Conservation (phyloP, 345 rosid genomes). For the Lepidium didymum region DNA sequence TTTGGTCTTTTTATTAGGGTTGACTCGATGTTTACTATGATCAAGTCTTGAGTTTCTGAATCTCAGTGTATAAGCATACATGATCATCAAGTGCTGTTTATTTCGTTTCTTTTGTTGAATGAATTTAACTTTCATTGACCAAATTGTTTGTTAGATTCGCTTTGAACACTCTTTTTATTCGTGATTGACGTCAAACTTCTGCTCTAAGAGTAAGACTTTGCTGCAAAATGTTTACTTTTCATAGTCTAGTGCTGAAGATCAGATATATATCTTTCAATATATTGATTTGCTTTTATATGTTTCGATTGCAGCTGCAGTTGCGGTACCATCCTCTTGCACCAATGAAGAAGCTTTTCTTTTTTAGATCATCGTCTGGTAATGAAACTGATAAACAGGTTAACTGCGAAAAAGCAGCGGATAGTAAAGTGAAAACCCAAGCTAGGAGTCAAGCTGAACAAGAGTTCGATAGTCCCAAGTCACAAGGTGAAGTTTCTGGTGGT, state of each 20-base stretch:
- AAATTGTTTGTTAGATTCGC: not conserved
- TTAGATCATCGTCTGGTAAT: constrained; percentile 53
- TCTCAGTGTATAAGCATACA: not conserved
- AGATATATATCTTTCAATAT: not conserved
- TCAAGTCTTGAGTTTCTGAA: not conserved
- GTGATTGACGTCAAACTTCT: not conserved
- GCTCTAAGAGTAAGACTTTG: not conserved
- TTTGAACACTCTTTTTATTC: too few species aligned
- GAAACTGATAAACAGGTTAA: constrained; percentile 44
- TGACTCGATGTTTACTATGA: constrained; percentile 8
- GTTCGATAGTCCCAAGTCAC: constrained; percentile 41
- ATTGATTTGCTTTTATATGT: constrained; percentile 11
- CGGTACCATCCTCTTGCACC: constrained; percentile 25
- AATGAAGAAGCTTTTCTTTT: constrained; percentile 92
- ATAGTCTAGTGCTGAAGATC: not conserved
- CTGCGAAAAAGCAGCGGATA: constrained; percentile 34
- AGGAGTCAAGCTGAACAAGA: constrained; percentile 32
- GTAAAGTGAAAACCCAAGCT: constrained; percentile 29
- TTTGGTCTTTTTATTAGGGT: constrained; percentile 12
- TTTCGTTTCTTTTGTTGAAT: not conserved
- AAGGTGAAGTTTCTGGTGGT: constrained; percentile 45
- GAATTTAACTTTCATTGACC: not conserved
- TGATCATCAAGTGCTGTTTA: not conserved
- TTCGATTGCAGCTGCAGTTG: constrained; percentile 33
- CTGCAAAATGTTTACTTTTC: not conserved